phyloP scores from a whole-genome alignment of 345 rosid genomes.

The Brassica nigra region DNA sequence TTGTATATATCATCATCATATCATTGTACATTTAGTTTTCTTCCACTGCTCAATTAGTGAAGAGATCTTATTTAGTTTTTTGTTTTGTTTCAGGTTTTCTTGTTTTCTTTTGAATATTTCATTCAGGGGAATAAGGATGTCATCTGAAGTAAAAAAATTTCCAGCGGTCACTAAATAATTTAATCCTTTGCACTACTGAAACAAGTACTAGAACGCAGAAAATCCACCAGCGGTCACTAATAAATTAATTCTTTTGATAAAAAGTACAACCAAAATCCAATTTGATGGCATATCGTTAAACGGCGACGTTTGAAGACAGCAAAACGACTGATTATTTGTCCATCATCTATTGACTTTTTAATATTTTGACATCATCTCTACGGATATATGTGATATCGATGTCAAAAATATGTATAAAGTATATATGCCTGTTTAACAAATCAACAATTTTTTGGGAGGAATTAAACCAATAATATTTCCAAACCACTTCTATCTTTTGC shows the following conservation, averaged over 20 bases:
- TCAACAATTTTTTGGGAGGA: neutral
- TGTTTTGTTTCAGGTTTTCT: neutral
- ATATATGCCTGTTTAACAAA: slow-evolving; percentile 9
- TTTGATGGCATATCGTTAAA: slow-evolving; percentile 20
- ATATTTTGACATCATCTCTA: neutral
- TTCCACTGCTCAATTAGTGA: neutral
- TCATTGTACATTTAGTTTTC: neutral
- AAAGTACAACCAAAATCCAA: slow-evolving; percentile 29
- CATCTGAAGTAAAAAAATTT: neutral
- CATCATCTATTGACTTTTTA: neutral
- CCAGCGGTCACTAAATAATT: neutral
- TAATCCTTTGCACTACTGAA: neutral
- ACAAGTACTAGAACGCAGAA: slow-evolving; percentile 30
- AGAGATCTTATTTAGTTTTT: neutral
- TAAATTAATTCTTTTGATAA: neutral
- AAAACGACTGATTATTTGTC: slow-evolving; percentile 28
- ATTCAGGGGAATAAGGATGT: neutral
- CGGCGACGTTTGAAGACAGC: slow-evolving; percentile 33
- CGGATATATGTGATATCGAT: neutral
- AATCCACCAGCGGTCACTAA: slow-evolving; percentile 26
- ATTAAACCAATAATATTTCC: neutral
- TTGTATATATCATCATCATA: neutral
- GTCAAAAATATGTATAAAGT: no score
- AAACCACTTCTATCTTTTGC: neutral
- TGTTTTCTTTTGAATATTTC: neutral